A percentile compares a stretch with the other conserved stretches of the same genome.
Evolutionary conservation across 2,329 filamentous ascomycete species (phyloP).

Genomic region (Westerdykella sp.): DNA sequence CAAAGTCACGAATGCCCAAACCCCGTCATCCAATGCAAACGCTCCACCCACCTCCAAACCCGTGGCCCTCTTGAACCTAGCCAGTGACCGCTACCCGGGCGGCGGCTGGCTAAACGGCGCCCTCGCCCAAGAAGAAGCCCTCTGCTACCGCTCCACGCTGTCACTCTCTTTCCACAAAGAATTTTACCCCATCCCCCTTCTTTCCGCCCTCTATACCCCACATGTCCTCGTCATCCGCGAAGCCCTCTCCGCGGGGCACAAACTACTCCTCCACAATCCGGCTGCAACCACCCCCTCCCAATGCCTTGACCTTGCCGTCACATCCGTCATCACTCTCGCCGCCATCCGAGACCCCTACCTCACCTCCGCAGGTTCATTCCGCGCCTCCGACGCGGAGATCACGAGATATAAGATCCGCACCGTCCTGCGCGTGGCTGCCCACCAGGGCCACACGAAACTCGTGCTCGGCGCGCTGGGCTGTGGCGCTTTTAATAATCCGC

Average conservation of each 20-base stretch:
- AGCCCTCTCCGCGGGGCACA: constrained; percentile 43
- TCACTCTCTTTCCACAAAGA: constrained; percentile 41
- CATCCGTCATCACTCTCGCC: constrained; percentile 57
- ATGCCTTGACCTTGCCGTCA: constrained; percentile 40
- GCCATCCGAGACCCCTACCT: constrained; percentile 35
- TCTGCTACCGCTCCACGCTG: constrained; percentile 59
- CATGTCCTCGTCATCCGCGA: constrained; percentile 54
- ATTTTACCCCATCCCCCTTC: constrained; percentile 50
- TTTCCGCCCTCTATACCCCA: constrained; percentile 54
- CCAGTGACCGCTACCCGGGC: constrained; percentile 52
- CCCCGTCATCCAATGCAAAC: background rate
- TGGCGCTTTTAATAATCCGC: constrained; percentile 60
- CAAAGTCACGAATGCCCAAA: background rate
- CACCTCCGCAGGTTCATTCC: constrained; percentile 5
- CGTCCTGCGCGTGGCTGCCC: constrained; percentile 54
- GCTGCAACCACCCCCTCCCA: constrained; percentile 11
- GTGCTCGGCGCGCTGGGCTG: constrained; percentile 66
- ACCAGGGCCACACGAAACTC: constrained; percentile 50
- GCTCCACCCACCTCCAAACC: constrained; percentile 15
- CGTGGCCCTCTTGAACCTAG: constrained; percentile 62
- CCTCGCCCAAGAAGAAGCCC: constrained; percentile 61
- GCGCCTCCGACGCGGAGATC: constrained; percentile 41
- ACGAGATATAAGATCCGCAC: constrained; percentile 60
- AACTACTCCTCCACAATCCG: constrained; percentile 37
- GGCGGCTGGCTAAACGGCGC: constrained; percentile 59